These are phyloP conservation scores for Colletotrichum nymphaeae DNA, from an alignment of 2,329 filamentous ascomycete genomes.

Conservation along the genomic window DNA sequence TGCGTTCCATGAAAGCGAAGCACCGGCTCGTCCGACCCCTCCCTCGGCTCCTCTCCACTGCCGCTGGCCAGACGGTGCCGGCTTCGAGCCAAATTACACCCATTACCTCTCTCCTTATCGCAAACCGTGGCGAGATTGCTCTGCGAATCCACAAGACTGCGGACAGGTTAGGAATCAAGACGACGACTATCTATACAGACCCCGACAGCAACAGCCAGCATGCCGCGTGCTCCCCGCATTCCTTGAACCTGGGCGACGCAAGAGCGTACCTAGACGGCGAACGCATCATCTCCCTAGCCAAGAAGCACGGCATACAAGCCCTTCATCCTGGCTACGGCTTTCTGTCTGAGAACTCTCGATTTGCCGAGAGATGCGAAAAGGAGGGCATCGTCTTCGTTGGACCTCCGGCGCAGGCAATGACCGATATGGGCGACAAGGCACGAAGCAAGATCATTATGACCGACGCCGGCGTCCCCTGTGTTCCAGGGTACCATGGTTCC, in stretches of 20 bases:
- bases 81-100: constrained; percentile 52
- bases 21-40: constrained; percentile 59
- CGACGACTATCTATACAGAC: constrained; percentile 95
- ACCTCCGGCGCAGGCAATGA: constrained; percentile 82
- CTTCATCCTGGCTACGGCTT: constrained; percentile 98
- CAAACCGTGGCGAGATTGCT: constrained; percentile 97
- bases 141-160: constrained; percentile 92
- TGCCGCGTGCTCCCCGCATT: constrained; percentile 84
- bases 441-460: constrained; percentile 97
- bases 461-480: constrained; percentile 92
- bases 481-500: constrained; percentile 92
- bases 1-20: constrained; percentile 67
- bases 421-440: constrained; percentile 94
- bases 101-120: constrained; percentile 88
- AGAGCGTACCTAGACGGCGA: constrained; percentile 94
- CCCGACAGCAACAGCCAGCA: constrained; percentile 90
- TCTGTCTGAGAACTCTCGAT: constrained; percentile 91
- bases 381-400: constrained; percentile 96
- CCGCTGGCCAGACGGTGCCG: constrained; percentile 21
- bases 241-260: constrained; percentile 84
- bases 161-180: constrained; percentile 86
- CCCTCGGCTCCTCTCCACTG: constrained; percentile 50
- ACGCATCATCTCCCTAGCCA: constrained; percentile 89
- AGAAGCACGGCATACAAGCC: constrained; percentile 86
- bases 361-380: constrained; percentile 88